Conservation (phyloP, 768 basidiomycete species). For the Tulasnella sp. region DNA sequence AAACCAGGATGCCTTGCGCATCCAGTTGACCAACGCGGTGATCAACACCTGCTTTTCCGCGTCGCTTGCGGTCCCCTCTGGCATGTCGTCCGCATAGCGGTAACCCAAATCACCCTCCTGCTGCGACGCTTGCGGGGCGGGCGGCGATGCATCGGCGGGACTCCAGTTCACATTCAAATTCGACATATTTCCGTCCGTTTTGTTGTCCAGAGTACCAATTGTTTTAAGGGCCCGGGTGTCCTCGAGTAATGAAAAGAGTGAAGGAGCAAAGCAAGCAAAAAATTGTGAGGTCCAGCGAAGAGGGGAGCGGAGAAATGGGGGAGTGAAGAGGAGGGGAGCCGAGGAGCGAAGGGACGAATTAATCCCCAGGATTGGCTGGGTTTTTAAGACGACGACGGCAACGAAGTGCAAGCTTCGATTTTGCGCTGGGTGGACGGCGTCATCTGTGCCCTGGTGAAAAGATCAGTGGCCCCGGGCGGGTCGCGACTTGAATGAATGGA, state of each 20-base stretch:
- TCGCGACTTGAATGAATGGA: background rate
- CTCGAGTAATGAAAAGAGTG: background rate
- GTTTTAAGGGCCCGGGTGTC: background rate
- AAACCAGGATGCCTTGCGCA: slow-evolving; percentile 25
- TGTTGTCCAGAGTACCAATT: background rate
- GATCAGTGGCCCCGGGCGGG: background rate
- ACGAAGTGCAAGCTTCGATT: background rate
- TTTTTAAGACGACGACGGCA: background rate
- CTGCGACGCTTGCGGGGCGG: background rate
- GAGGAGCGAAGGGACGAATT: background rate
- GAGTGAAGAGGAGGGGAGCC: background rate
- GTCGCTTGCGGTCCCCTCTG: slow-evolving; percentile 9
- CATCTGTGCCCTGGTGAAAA: background rate
- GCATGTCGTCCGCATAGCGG: slow-evolving; percentile 9
- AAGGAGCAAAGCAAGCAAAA: background rate
- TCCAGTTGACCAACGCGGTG: slow-evolving; percentile 14
- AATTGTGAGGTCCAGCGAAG: background rate
- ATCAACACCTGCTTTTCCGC: slow-evolving; percentile 20
- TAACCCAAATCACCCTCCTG: background rate
- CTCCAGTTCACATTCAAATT: slow-evolving; percentile 6
- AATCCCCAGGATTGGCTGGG: background rate
- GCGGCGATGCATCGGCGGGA: background rate
- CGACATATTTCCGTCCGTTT: background rate
- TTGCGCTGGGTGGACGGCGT: background rate
- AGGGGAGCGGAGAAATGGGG: no score